Base-by-base conservation (phyloP, 495 filamentous ascomycete genomes). In the Umbilicaria muhlenbergii region DNA sequence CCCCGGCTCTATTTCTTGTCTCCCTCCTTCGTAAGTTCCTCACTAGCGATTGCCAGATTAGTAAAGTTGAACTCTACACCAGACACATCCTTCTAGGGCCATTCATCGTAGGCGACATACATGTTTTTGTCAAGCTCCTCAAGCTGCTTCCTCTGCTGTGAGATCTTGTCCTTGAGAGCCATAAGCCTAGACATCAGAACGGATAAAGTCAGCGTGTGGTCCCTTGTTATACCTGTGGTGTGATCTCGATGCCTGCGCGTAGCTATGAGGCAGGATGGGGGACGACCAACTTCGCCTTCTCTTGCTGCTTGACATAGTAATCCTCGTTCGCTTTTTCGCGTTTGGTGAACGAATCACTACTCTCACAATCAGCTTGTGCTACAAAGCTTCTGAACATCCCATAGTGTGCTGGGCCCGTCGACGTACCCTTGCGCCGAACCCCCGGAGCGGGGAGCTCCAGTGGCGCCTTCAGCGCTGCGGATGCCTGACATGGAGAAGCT, bases 271-370 rank as follows among this genome's bases (percentile, higher is more conserved):
- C 10, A 15, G 19, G 42, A 31, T 17, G 36, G 43, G 12, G 24
- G 24, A 32, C 31, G 34, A 58, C 60, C 44, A 58, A 80, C 83
- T 94, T 94, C 65, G 81, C 73, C 60, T 75, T 68, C 73, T 99
- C 91, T 54, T 82, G 78, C 69, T 83, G 67, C 41, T 74, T 68
- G 63, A 99, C 83, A 67, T 83, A 81, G 49, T 73, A 71, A 57
- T 83, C 77, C 66, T 99, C 91, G 58, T 69, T 71, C 47, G 89
- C 89, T 49, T 78, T 78, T 66, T 99, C 91, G 52, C 91, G 86
- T 59, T 78, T 77, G 58, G 80, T 81, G 74, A 94, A 99, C 40
- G 80, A 70, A 59, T 99, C 91, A 47, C 88, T 89, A 48, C 40
- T 7, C 7, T 32, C 6, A 32, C 15, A 28, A 1, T 38, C 34